These are phyloP conservation scores for Pulveroboletus sp. DNA, from an alignment of 768 basidiomycete species.

Conservation along the genomic window DNA sequence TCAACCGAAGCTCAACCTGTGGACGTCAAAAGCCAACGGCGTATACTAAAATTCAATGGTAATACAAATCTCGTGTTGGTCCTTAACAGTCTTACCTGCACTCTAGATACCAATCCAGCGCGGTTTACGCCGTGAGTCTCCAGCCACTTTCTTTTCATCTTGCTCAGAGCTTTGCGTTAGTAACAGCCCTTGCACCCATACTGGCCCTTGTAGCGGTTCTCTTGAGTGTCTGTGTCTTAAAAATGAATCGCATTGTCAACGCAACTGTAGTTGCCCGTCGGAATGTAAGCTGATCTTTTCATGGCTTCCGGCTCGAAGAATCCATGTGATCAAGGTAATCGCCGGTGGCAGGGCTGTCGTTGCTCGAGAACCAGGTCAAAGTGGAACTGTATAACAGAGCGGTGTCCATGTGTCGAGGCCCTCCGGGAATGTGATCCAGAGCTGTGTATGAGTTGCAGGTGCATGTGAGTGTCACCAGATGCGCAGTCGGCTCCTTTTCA, in stretches of 20 bases:
- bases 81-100: constrained; percentile 4
- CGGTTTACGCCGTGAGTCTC: constrained; percentile 25
- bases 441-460: constrained; percentile 49
- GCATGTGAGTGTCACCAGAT: constrained; percentile 35
- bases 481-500: neutral
- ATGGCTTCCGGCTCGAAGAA: neutral
- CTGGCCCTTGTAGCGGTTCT: constrained; percentile 46
- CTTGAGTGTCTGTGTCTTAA: constrained; percentile 46
- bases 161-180: constrained; percentile 24
- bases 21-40: constrained; percentile 7
- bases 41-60: constrained; percentile 21
- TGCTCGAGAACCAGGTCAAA: constrained; percentile 33
- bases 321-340: constrained; percentile 37
- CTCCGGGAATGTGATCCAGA: constrained; percentile 67
- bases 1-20: neutral
- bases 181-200: constrained; percentile 50
- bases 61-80: neutral
- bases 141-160: neutral
- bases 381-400: constrained; percentile 33
- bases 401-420: constrained; percentile 49
- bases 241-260: constrained; percentile 50
- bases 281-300: constrained; percentile 38
- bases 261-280: constrained; percentile 47
- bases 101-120: constrained; percentile 14
- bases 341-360: constrained; percentile 53